These are phyloP conservation scores for Candida pseudofarinosa DNA, from an alignment of 805 yeast species.

Conservation along the genomic window DNA sequence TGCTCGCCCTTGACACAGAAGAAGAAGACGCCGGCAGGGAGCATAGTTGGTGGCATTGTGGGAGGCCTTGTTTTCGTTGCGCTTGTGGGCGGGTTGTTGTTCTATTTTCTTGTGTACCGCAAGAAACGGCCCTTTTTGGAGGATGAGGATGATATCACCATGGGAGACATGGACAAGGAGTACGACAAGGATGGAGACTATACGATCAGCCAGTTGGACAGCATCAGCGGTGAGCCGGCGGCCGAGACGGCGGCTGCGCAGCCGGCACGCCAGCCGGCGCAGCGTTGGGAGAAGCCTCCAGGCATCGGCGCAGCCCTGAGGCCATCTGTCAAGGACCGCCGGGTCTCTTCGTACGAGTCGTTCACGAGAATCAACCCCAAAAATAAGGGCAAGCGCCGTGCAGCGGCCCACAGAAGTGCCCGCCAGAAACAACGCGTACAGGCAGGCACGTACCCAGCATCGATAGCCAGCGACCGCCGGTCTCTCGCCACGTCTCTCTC, in stretches of 20 bases:
- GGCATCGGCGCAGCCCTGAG: background rate
- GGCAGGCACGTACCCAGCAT: conserved; percentile 17
- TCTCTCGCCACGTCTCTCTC: conserved; percentile 60
- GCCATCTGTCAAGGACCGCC: conserved; percentile 11
- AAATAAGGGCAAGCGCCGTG: background rate
- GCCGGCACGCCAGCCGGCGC: background rate
- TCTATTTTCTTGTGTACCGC: conserved; percentile 27
- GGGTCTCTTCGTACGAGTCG: conserved; percentile 40
- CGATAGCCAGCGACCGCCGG: conserved; percentile 24
- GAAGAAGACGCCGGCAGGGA: conserved; percentile 25
- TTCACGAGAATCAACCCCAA: conserved; percentile 38
- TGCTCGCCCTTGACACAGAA: conserved; percentile 16
- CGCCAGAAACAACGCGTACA: conserved; percentile 14
- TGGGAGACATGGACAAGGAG: conserved; percentile 15
- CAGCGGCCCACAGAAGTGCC: conserved; percentile 5
- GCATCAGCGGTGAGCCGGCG: conserved; percentile 10
- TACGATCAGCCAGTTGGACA: conserved; percentile 14
- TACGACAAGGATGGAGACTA: conserved; percentile 7
- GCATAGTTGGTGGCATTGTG: conserved; percentile 39
- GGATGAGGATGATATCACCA: conserved; percentile 16
- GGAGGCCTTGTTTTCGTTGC: conserved; percentile 32
- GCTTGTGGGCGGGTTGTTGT: conserved; percentile 21
- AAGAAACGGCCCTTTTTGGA: conserved; percentile 32
- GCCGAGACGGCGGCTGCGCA: conserved; percentile 3
- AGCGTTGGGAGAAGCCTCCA: background rate